These are phyloP conservation scores for Alternaria rosae DNA, from an alignment of 2,329 filamentous ascomycete species.

Conservation along the genomic window DNA sequence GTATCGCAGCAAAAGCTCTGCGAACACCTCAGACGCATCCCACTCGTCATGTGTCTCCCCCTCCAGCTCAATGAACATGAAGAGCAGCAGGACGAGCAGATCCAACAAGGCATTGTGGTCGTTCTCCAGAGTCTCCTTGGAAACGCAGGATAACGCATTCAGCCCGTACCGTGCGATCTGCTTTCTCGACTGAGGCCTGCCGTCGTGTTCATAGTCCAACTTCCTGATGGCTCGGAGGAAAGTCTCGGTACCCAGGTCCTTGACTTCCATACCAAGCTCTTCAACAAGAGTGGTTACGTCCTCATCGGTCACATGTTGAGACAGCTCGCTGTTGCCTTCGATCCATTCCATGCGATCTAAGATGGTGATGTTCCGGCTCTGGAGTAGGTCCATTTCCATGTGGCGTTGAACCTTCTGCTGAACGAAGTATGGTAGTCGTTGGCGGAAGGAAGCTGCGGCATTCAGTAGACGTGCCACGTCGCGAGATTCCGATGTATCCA, in stretches of 20 bases:
- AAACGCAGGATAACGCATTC: conserved; percentile 75
- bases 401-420: conserved; percentile 71
- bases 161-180: conserved; percentile 77
- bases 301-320: conserved; percentile 81
- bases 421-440: conserved; percentile 73
- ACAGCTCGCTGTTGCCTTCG: conserved; percentile 80
- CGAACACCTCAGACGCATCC: conserved; percentile 65
- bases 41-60: conserved; percentile 75
- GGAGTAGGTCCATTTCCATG: conserved; percentile 75
- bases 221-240: conserved; percentile 61
- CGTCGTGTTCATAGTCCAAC: conserved; percentile 51
- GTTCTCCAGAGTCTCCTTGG: conserved; percentile 78
- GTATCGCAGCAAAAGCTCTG: conserved; percentile 63
- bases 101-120: conserved; percentile 80
- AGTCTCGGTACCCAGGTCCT: conserved; percentile 58
- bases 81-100: conserved; percentile 80
- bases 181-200: conserved; percentile 52
- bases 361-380: conserved; percentile 65
- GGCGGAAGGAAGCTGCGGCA: conserved; percentile 74
- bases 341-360: conserved; percentile 79
- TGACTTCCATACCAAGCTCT: conserved; percentile 61
- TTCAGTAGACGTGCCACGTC: conserved; percentile 70
- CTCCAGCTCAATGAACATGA: conserved; percentile 74
- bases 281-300: conserved; percentile 67
- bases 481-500: conserved; percentile 49